Conservation (phyloP, 768 basidiomycete genomes). For the Podaxis rugospora region DNA sequence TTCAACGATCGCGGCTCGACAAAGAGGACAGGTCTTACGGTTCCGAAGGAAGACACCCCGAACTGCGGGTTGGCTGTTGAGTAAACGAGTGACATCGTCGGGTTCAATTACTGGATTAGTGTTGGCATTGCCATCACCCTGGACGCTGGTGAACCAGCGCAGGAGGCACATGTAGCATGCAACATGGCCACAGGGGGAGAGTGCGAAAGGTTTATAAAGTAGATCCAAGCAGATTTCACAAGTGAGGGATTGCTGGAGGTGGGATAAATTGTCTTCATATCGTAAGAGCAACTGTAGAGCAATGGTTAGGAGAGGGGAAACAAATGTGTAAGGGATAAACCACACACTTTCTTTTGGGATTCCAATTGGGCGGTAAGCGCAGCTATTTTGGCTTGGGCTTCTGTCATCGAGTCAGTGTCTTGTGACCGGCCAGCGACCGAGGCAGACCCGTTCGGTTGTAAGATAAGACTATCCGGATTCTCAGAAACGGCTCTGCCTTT, state of each 20-base stretch:
- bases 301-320: neutral
- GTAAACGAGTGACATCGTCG: constrained; percentile 21
- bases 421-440: constrained; percentile 5
- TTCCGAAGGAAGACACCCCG: constrained; percentile 42
- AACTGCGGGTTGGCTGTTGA: constrained; percentile 32
- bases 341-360: constrained; percentile 5
- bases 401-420: constrained; percentile 15
- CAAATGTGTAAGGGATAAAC: constrained; percentile 4
- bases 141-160: constrained; percentile 64
- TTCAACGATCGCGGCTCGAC: constrained; percentile 53
- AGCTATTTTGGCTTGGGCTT: constrained; percentile 10
- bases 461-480: constrained; percentile 11
- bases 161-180: constrained; percentile 71
- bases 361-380: constrained; percentile 4
- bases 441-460: constrained; percentile 5
- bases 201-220: constrained; percentile 67
- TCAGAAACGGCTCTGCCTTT: constrained; percentile 32
- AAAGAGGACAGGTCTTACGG: constrained; percentile 71
- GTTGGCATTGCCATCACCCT: constrained; percentile 13
- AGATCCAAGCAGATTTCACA: constrained; percentile 81
- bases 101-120: constrained; percentile 21
- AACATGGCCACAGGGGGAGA: constrained; percentile 73
- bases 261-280: constrained; percentile 49
- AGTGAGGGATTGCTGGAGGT: constrained; percentile 59
- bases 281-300: constrained; percentile 39